Conservation (phyloP, 1,284 basidiomycete species). For the Ustilago nuda region DNA sequence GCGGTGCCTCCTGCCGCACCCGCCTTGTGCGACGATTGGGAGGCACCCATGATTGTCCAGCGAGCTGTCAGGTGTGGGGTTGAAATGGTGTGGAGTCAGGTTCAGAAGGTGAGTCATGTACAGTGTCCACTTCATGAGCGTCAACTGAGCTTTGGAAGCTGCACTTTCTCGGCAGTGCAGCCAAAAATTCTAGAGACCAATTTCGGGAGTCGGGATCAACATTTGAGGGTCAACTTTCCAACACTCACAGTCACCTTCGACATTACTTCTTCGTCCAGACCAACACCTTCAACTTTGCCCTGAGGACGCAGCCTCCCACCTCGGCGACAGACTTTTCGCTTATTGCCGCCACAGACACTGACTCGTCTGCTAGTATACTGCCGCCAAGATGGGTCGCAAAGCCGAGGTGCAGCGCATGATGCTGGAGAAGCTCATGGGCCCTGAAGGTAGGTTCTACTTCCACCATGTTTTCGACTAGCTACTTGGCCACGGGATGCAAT, state of each 20-base stretch:
- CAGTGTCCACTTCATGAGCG: neutral
- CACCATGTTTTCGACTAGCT: neutral
- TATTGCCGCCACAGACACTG: conserved; percentile 10
- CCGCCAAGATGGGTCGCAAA: conserved; percentile 63
- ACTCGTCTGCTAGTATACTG: conserved; percentile 6
- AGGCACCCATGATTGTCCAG: conserved; percentile 42
- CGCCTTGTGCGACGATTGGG: conserved; percentile 46
- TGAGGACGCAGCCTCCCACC: neutral
- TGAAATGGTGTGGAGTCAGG: neutral
- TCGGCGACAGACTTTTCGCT: neutral
- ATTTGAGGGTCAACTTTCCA: neutral
- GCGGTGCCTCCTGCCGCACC: conserved; percentile 36
- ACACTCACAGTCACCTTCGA: neutral
- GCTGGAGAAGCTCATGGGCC: conserved; percentile 75
- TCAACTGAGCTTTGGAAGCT: conserved; percentile 3
- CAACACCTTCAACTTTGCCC: neutral
- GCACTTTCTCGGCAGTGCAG: neutral
- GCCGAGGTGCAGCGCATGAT: conserved; percentile 90
- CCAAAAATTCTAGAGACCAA: conserved; percentile 27
- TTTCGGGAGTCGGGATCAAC: conserved; percentile 23
- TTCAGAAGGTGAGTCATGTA: conserved; percentile 16
- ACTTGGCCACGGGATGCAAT: too few relatives aligned
- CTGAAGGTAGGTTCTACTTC: conserved; percentile 30
- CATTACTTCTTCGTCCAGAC: neutral
- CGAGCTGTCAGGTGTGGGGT: neutral